Percentiles rank a stretch among this genome's conserved stretches.
phyloP scores from a whole-genome alignment of 2,329 filamentous ascomycete genomes.

The Fonsecaea pugnacius region DNA sequence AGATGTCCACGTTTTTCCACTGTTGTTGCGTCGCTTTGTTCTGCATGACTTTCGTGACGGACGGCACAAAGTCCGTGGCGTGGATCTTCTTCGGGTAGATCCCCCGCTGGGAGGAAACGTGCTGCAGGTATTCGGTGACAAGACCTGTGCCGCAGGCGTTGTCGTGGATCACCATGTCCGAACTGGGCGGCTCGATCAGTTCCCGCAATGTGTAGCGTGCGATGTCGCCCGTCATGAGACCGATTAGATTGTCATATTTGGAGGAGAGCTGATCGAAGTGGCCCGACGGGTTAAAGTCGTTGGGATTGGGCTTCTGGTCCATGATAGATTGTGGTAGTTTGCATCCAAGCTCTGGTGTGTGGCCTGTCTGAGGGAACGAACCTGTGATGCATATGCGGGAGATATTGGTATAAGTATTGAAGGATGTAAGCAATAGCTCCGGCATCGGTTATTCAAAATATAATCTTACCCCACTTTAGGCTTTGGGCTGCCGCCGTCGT shows the following conservation, averaged over 20 bases:
- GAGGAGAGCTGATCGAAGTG: conserved; percentile 18
- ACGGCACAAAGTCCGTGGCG: conserved; percentile 30
- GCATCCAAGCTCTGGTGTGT: background rate
- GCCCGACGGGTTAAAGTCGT: background rate
- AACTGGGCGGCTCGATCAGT: background rate
- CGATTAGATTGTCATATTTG: conserved; percentile 17
- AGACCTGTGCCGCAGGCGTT: conserved; percentile 34
- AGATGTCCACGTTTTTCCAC: conserved; percentile 25
- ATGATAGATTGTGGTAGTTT: background rate
- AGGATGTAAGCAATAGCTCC: background rate
- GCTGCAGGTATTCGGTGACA: conserved; percentile 26
- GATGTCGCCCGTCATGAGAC: conserved; percentile 16
- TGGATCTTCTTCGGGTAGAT: conserved; percentile 22
- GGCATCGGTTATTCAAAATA: background rate
- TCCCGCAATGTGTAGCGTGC: conserved; percentile 4
- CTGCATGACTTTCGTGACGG: conserved; percentile 22
- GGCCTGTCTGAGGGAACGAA: background rate
- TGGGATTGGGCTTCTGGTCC: background rate
- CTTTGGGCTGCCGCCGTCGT: background rate
- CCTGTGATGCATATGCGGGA: background rate
- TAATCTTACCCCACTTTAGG: background rate
- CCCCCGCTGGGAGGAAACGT: conserved; percentile 5
- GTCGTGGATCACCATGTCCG: conserved; percentile 32
- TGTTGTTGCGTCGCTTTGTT: background rate
- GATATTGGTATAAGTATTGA: background rate